Percentiles rank a stretch among this genome's conserved stretches.
These are phyloP conservation scores for Lolium perenne DNA, from an alignment of 176 grass and related monocot genomes.

Conservation along the genomic window DNA sequence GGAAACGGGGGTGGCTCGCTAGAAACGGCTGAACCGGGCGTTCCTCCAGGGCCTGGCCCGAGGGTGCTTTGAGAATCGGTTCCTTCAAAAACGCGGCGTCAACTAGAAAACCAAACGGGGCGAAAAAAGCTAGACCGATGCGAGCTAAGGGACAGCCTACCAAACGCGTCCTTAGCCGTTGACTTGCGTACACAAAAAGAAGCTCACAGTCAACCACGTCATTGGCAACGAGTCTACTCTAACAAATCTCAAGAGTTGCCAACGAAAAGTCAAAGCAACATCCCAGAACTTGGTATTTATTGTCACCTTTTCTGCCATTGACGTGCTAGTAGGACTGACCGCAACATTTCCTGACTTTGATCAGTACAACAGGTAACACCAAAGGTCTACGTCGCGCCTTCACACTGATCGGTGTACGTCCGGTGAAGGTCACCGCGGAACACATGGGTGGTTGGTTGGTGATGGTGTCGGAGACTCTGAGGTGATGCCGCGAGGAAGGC, in stretches of 20 bases:
- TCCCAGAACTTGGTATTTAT: not conserved
- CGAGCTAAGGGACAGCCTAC: no score
- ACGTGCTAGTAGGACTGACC: not conserved
- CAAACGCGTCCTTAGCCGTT: no score
- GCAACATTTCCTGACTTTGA: not conserved
- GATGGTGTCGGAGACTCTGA: not conserved
- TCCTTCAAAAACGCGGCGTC: no score
- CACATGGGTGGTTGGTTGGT: slow-evolving; percentile 25
- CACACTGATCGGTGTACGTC: slow-evolving; percentile 3
- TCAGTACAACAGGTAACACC: not conserved
- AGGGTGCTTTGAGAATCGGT: no score
- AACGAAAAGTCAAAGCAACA: not conserved
- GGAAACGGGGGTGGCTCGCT: no score
- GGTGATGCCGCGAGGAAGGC: not conserved
- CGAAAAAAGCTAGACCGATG: no score
- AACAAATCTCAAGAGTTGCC: not conserved
- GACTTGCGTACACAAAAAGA: no score
- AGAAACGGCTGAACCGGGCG: no score
- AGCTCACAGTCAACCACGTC: not conserved
- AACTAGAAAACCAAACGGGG: no score
- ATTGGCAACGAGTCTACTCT: not conserved
- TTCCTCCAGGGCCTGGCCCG: no score
- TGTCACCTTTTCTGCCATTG: not conserved
- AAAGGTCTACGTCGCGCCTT: slow-evolving; percentile 33
- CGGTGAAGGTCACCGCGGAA: slow-evolving; percentile 6